Evolutionary conservation across 768 basidiomycete species (phyloP).

Genomic region (Fomitopsis serialis): DNA sequence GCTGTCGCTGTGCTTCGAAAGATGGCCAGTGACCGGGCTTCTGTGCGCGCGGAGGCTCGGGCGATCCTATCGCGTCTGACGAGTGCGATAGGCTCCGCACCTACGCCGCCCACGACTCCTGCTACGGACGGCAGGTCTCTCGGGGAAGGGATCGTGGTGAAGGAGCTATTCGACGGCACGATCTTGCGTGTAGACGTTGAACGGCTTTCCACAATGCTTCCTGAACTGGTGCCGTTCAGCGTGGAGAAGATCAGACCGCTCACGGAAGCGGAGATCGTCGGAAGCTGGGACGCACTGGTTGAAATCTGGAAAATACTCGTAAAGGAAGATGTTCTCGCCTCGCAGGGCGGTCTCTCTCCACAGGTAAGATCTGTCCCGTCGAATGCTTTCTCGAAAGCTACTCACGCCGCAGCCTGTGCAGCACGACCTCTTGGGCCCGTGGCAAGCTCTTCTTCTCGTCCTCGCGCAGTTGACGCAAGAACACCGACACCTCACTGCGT

Average conservation of each 20-base stretch:
- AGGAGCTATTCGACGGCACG: conserved; percentile 40
- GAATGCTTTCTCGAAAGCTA: too few relatives aligned
- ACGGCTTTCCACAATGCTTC: conserved; percentile 22
- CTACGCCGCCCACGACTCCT: not conserved
- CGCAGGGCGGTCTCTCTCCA: not conserved
- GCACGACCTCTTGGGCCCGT: conserved; percentile 37
- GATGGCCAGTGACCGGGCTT: conserved; percentile 28
- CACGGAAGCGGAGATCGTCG: conserved; percentile 32
- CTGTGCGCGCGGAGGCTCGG: conserved; percentile 26
- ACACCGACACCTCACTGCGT: conserved; percentile 29
- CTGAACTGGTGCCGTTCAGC: conserved; percentile 20
- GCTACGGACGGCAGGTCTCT: not conserved
- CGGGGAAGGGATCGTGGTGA: not conserved
- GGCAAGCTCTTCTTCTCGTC: conserved; percentile 54
- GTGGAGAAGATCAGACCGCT: conserved; percentile 27
- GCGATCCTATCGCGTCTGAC: conserved; percentile 33
- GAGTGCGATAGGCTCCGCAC: conserved; percentile 22
- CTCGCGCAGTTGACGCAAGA: conserved; percentile 39
- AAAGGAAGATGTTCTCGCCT: conserved; percentile 8
- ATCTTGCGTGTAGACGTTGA: conserved; percentile 26
- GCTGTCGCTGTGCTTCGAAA: conserved; percentile 33
- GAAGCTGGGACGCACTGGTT: conserved; percentile 34
- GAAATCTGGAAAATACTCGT: conserved; percentile 21
- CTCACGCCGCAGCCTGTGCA: too few relatives aligned
- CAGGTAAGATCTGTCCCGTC: conserved; percentile 2